phyloP scores from a whole-genome alignment of 129 eudicot genomes.

The Lonicera japonica region DNA sequence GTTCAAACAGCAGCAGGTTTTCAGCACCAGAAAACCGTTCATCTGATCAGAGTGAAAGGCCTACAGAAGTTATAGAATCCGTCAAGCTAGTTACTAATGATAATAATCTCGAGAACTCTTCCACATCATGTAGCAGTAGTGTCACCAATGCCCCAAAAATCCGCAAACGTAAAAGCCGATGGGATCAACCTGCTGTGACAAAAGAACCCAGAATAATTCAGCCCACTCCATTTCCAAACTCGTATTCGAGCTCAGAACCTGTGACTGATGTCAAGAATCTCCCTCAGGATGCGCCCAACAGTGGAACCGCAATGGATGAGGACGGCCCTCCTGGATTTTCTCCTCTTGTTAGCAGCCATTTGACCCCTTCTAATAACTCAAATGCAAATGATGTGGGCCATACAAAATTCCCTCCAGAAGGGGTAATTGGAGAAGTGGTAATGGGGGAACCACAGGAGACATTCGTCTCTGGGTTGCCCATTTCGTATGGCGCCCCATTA shows the following conservation, averaged over 20 bases:
- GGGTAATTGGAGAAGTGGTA: constrained; percentile 35
- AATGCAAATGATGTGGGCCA: constrained; percentile 9
- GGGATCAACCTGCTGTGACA: constrained; percentile 58
- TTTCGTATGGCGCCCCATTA: constrained; percentile 64
- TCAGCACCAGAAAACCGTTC: constrained; percentile 10
- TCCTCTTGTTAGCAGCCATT: constrained; percentile 23
- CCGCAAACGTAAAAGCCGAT: constrained; percentile 85
- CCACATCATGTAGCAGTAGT: constrained; percentile 30
- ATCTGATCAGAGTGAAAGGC: constrained; percentile 18
- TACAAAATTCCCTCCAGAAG: constrained; percentile 11
- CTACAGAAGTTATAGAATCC: constrained; percentile 3
- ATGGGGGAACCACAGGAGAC: constrained; percentile 53
- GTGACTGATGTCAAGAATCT: background rate
- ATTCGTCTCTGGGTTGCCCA: constrained; percentile 47
- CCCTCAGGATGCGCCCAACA: constrained; percentile 3
- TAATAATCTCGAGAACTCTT: constrained; percentile 25
- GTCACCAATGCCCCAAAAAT: constrained; percentile 25
- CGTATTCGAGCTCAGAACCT: background rate
- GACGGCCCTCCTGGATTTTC: constrained; percentile 81
- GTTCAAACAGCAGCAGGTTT: too few relatives aligned
- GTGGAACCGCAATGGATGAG: constrained; percentile 19
- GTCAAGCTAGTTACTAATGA: constrained; percentile 14
- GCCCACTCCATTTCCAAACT: background rate
- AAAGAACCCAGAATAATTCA: constrained; percentile 28
- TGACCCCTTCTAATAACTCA: constrained; percentile 23